Base-by-base conservation (phyloP, 2,329 filamentous ascomycete genomes). In the Fusarium caatingaense region DNA sequence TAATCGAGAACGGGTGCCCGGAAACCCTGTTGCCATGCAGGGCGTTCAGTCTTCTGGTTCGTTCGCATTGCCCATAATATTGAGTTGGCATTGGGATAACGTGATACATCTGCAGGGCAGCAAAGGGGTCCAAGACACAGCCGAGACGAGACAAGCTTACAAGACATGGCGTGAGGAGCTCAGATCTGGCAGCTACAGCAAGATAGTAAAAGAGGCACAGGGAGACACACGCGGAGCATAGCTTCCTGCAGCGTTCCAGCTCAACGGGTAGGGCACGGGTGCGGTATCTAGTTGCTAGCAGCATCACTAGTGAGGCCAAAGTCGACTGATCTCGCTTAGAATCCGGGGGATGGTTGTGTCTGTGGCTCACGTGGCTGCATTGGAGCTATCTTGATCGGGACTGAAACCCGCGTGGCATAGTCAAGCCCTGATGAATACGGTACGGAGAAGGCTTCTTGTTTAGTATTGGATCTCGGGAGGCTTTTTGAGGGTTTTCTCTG, bases 361-460 rank as follows among this genome's bases (percentile, higher is more conserved):
- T 56, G 62, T 67, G 67, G 66, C 55, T 49, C 66, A 42, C 56
- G 64, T 69, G 32, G 66, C 54, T 49, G 54, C 61, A 65, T 60
- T 61, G 62, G 48, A 51, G 61, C 61, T 64, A 69, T 54, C 66
- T 70, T 42, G 21, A 56, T 69, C 34, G 37, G 53, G 62, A 54
- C 28, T 18, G 49, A 70, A 45, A 44, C 41, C 67, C 67, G 67
- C 66, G 67, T 69, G 66, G 67, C 67, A 68, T 64, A 27, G 34
- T 63, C 44, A 56, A 47, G 42, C 46, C 57, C 27, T 37, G 40
- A 42, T 37, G 28, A 41, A 20, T 51, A 51, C 8, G n/a, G 34
- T 18, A 59, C 54, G 67, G 63, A 64, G 54, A 23, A 55, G 41
- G 49, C 53, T 64, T 56, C 62, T 69, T 37, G n/a, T 70, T 64